These are phyloP conservation scores for Nicotiana obtusifolia DNA, from an alignment of 257 asterid species.

Conservation along the genomic window DNA sequence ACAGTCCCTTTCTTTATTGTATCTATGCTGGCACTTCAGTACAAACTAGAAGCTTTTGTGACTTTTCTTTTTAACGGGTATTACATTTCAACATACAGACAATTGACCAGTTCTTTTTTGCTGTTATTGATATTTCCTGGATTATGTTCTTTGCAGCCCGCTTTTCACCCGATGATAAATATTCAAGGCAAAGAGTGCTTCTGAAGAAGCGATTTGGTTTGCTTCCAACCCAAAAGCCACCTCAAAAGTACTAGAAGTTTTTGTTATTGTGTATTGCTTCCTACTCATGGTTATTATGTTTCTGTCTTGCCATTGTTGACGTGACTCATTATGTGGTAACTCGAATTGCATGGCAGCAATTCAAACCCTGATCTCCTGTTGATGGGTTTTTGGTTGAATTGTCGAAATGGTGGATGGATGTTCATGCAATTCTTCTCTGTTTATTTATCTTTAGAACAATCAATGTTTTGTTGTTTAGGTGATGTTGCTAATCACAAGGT, in stretches of 20 bases:
- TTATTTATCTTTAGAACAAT: too few species aligned
- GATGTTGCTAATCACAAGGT: too few species aligned
- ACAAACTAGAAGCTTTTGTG: background rate
- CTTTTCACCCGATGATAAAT: constrained; percentile 84
- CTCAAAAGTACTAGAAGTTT: constrained; percentile 45
- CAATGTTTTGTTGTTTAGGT: background rate
- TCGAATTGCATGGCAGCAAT: background rate
- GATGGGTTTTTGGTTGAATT: background rate
- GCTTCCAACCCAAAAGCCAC: constrained; percentile 73
- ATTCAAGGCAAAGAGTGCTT: constrained; percentile 74
- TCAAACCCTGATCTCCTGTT: background rate
- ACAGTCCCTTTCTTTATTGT: background rate
- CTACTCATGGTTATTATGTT: background rate
- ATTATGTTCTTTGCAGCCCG: constrained; percentile 50
- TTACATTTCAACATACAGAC: background rate
- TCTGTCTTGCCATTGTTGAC: background rate
- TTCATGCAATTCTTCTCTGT: background rate
- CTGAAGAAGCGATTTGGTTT: constrained; percentile 83
- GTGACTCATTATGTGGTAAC: background rate
- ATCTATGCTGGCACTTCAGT: background rate
- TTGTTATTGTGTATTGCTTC: background rate
- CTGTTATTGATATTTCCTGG: background rate
- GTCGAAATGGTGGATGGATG: background rate
- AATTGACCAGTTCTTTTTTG: background rate
- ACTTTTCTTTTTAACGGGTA: background rate